Evolutionary conservation across 495 filamentous ascomycete species (phyloP), one percentile per base, ranked within the genome.

Genomic region (Aspergillus haitiensis): DNA sequence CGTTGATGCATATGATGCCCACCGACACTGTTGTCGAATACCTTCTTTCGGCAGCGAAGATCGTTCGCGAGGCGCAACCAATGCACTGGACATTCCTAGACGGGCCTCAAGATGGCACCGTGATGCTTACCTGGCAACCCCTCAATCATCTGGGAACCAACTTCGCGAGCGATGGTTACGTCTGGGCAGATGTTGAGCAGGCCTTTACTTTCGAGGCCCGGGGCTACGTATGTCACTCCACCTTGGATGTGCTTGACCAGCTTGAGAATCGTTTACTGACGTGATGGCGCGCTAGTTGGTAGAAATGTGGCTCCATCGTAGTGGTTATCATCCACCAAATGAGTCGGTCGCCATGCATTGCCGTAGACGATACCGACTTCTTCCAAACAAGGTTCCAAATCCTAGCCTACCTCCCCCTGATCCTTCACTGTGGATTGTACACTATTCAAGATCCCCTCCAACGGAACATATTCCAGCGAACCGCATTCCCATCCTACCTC

Each of bases 51-150:
- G 92, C 91, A n/a, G 89, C 90, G 4, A 87, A 86, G 64, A 87
- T 95, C 47, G 84, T 90, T 39, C 87, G 86, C 60, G 85, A 91
- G 62, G 74, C 79, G 50, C 84, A 90, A 37, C 82, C 92, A 6
- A 92, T 97, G 82, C 87, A 84, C 68, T 98, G 93, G 93, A 92
- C 87, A 15, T 97, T 94, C 72, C 80, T 97, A 45, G 86, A 93
- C 61, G 82, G 84, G 33, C 93, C 93, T 5, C 78, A 76, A 35
- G 89, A 96, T 75, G 92, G 92, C 9, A 86, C 85, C 15, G 81
- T 96, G 32, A 82, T 92, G 68, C 79, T 97, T 21, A 88, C 87
- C 39, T 97, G 93, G 93, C 91, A 96, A 70, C 89, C 93, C 1
- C 76, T 84, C 8, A 75, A 80, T 18, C 80, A 84, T 53, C 75